Conservation (phyloP, 495 filamentous ascomycete genomes). For the Glonium stellatum region DNA sequence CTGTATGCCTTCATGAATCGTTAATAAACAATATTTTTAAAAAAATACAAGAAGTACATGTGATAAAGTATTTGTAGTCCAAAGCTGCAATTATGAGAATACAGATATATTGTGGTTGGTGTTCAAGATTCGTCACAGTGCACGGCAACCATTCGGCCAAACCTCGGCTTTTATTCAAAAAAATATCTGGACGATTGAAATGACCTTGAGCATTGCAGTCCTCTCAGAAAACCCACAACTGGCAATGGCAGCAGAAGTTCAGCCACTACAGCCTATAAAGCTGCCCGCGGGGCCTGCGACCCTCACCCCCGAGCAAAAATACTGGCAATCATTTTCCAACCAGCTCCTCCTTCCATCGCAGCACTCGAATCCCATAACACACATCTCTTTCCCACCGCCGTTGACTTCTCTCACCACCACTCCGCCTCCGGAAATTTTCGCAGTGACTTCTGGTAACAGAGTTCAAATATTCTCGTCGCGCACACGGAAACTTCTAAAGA, state of each 20-base stretch:
- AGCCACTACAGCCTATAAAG: constrained; percentile 74
- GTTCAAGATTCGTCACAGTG: too few species aligned
- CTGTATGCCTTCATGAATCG: too few species aligned
- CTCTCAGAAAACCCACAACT: not conserved
- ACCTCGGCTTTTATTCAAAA: too few species aligned
- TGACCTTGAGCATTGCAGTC: not conserved
- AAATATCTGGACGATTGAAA: too few species aligned
- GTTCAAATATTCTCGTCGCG: constrained; percentile 88
- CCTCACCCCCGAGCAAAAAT: constrained; percentile 81
- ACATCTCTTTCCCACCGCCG: constrained; percentile 70
- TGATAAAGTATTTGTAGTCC: too few species aligned
- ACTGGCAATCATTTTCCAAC: constrained; percentile 90
- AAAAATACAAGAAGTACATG: too few species aligned
- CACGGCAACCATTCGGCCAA: too few species aligned
- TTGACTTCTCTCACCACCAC: constrained; percentile 45
- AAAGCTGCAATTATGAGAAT: too few species aligned
- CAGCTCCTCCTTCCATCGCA: constrained; percentile 79
- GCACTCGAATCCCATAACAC: constrained; percentile 74
- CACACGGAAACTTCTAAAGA: constrained; percentile 81
- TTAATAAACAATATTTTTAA: too few species aligned
- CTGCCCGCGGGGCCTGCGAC: constrained; percentile 66
- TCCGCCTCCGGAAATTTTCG: constrained; percentile 63
- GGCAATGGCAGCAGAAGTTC: constrained; percentile 81
- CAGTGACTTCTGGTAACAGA: constrained; percentile 81
- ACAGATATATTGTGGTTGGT: too few species aligned